Evolutionary conservation across 192 early-diverging fungal genomes (phyloP).

Genomic region (Phycomyces blakesleeanus): DNA sequence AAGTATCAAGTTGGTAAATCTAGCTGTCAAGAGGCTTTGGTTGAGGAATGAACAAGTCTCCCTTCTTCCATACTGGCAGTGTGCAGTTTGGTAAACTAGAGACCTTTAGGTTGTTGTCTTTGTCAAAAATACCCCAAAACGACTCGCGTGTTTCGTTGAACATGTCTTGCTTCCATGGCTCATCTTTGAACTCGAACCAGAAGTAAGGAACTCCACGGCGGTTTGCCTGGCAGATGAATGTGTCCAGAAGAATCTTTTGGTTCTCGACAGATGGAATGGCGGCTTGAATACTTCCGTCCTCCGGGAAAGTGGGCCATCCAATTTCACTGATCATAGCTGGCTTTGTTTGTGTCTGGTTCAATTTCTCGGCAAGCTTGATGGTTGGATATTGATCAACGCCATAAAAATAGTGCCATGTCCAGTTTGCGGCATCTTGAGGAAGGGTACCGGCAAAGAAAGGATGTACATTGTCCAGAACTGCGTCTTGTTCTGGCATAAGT

Average conservation of each 20-base stretch:
- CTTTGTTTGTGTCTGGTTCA: neutral
- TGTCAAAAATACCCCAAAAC: slow-evolving; percentile 18
- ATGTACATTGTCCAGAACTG: slow-evolving; percentile 39
- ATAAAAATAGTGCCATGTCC: slow-evolving; percentile 40
- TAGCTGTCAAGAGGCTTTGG: neutral
- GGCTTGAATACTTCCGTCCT: slow-evolving; percentile 1
- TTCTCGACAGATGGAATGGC: slow-evolving; percentile 34
- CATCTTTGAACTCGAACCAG: slow-evolving; percentile 47
- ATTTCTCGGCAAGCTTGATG: slow-evolving; percentile 1
- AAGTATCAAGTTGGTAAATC: too few species aligned
- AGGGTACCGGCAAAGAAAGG: slow-evolving; percentile 41
- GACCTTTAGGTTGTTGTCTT: slow-evolving; percentile 10
- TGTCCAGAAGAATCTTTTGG: slow-evolving; percentile 30
- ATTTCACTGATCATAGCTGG: slow-evolving; percentile 38
- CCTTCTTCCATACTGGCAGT: slow-evolving; percentile 6
- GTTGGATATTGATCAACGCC: slow-evolving; percentile 9
- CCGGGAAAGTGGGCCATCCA: slow-evolving; percentile 42
- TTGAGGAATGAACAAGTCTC: slow-evolving; percentile 11
- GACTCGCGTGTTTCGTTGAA: slow-evolving; percentile 15
- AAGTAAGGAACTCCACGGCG: slow-evolving; percentile 30
- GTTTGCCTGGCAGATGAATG: slow-evolving; percentile 37
- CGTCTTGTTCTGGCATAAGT: slow-evolving; percentile 30
- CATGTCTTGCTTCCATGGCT: slow-evolving; percentile 38
- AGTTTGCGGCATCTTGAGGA: slow-evolving; percentile 30
- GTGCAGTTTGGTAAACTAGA: slow-evolving; percentile 13